phyloP scores from a whole-genome alignment of 768 basidiomycete species.

The Leccinum truebloodii region DNA sequence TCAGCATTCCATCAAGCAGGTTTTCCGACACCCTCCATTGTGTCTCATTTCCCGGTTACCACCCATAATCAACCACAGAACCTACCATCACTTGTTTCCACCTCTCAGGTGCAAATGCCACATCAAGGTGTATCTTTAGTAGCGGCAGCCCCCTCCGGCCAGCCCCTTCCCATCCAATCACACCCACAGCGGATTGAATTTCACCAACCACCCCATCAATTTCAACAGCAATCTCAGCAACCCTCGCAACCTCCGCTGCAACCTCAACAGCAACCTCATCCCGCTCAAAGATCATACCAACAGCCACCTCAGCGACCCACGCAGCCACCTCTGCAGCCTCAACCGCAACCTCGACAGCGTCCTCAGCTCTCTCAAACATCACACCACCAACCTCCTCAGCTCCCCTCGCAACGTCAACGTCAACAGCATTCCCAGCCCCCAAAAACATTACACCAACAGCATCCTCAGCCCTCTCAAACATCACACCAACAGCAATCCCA shows the following conservation, averaged over 20 bases:
- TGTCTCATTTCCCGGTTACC: slow-evolving; percentile 1
- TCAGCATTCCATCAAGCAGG: neutral
- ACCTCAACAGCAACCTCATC: neutral
- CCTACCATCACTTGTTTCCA: neutral
- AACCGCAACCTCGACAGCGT: neutral
- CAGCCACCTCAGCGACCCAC: neutral
- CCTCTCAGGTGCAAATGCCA: slow-evolving; percentile 9
- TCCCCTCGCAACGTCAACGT: slow-evolving; percentile 1
- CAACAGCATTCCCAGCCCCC: neutral
- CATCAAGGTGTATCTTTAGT: slow-evolving; percentile 1
- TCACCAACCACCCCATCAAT: slow-evolving; percentile 1
- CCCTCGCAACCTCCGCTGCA: neutral
- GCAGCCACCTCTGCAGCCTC: neutral
- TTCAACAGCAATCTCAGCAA: slow-evolving; percentile 5
- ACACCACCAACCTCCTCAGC: neutral
- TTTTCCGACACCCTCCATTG: slow-evolving; percentile 1
- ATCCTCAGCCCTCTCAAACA: neutral
- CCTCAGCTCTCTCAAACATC: neutral
- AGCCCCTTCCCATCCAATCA: neutral
- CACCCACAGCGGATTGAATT: slow-evolving; percentile 1
- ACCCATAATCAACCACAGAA: slow-evolving; percentile 7
- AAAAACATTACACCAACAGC: neutral
- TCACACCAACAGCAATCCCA: slow-evolving; percentile 1
- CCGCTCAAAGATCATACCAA: neutral
- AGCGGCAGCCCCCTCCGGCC: neutral